phyloP scores from a whole-genome alignment of 2,329 filamentous ascomycete species.

The Pezicula neosporulosa region DNA sequence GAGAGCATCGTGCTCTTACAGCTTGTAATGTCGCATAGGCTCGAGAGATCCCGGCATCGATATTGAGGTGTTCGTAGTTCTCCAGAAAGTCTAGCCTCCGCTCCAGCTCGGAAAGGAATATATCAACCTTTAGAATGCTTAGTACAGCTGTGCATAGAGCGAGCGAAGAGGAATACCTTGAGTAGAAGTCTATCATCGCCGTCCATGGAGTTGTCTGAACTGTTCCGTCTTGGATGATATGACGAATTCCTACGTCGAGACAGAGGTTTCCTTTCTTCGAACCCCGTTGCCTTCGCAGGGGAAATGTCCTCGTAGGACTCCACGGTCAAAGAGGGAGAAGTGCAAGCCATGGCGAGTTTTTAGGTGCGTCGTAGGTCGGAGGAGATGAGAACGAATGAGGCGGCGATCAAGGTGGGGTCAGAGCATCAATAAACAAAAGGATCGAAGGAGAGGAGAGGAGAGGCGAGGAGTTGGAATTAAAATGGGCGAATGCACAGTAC shows the following conservation, averaged over 20 bases:
- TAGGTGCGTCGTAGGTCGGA: too few relatives aligned
- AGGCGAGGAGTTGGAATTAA: not conserved
- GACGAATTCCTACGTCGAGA: conserved; percentile 49
- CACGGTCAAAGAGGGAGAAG: conserved; percentile 27
- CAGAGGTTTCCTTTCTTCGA: conserved; percentile 14
- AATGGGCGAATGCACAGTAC: not conserved
- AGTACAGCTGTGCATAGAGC: not conserved
- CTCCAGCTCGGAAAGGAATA: conserved; percentile 83
- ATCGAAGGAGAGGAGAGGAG: not conserved
- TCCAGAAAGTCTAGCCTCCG: conserved; percentile 85
- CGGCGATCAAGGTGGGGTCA: not conserved
- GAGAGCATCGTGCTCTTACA: conserved; percentile 82
- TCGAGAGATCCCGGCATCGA: conserved; percentile 79
- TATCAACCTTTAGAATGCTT: conserved; percentile 56
- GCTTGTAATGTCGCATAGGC: conserved; percentile 84
- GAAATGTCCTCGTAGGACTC: conserved; percentile 24
- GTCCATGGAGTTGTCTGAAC: conserved; percentile 58
- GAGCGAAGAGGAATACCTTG: conserved; percentile 37
- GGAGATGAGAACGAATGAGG: not conserved
- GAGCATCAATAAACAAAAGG: too few relatives aligned
- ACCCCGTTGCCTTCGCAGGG: conserved; percentile 16
- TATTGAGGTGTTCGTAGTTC: conserved; percentile 76
- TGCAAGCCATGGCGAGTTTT: conserved; percentile 24
- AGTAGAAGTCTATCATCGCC: conserved; percentile 58
- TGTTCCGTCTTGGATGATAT: conserved; percentile 50